Conservation (phyloP, 768 basidiomycete species). For the Boletus coccyginus region DNA sequence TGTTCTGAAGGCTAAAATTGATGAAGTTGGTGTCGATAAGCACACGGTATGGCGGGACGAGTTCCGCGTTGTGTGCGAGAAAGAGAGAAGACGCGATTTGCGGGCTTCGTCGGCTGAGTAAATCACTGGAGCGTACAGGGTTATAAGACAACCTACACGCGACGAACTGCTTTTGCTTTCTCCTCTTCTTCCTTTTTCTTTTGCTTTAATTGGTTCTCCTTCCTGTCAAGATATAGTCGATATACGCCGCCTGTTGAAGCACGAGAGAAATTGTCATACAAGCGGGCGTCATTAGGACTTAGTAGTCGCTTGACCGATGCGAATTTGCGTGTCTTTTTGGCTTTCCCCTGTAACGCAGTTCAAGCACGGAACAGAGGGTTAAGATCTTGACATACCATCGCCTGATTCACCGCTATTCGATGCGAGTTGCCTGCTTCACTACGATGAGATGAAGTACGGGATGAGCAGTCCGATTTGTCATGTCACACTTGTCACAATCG, state of each 20-base stretch:
- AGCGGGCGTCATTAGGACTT: slow-evolving; percentile 88
- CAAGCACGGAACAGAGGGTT: not conserved
- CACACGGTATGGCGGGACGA: slow-evolving; percentile 95
- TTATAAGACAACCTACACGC: slow-evolving; percentile 58
- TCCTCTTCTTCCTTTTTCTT: slow-evolving; percentile 80
- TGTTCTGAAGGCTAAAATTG: slow-evolving; percentile 98
- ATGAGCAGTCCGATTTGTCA: not conserved
- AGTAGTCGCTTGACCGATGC: slow-evolving; percentile 91
- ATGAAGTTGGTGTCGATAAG: slow-evolving; percentile 99
- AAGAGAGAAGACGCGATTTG: slow-evolving; percentile 91
- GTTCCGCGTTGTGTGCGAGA: slow-evolving; percentile 90
- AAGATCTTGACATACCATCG: slow-evolving; percentile 18
- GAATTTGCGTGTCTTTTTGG: slow-evolving; percentile 94
- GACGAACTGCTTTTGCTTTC: slow-evolving; percentile 71
- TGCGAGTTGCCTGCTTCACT: not conserved
- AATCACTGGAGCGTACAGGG: not conserved
- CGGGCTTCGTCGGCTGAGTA: slow-evolving; percentile 44
- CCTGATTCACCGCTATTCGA: not conserved
- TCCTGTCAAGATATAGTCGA: slow-evolving; percentile 48
- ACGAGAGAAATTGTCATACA: slow-evolving; percentile 52
- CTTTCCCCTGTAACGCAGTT: slow-evolving; percentile 62
- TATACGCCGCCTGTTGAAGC: not conserved
- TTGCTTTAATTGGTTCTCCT: slow-evolving; percentile 90
- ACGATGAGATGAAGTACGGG: not conserved
- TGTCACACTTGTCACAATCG: too few species aligned